phyloP scores from a whole-genome alignment of 2,329 filamentous ascomycete species.

The Arachnomyces sp. region DNA sequence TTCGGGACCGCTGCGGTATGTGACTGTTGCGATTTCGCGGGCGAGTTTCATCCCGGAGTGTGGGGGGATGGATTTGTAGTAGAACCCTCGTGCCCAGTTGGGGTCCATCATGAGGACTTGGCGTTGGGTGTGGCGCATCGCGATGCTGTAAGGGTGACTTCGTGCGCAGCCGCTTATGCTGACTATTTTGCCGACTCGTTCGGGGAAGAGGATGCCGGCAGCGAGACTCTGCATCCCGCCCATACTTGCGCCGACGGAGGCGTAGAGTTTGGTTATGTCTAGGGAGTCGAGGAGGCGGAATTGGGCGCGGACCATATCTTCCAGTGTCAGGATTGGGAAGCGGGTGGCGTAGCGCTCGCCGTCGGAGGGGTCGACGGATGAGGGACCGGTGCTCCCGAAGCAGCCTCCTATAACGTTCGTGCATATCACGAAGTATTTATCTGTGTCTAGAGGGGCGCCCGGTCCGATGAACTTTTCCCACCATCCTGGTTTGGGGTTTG shows the following conservation, averaged over 20 bases:
- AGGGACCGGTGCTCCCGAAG: constrained; percentile 88
- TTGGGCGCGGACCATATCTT: constrained; percentile 96
- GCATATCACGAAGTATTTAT: constrained; percentile 89
- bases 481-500: constrained; percentile 86
- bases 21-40: constrained; percentile 93
- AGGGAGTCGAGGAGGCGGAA: constrained; percentile 78
- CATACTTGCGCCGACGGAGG: constrained; percentile 94
- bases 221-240: constrained; percentile 96
- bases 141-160: constrained; percentile 95
- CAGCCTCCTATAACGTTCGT: constrained; percentile 95
- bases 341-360: constrained; percentile 83
- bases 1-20: constrained; percentile 90
- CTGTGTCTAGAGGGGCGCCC: constrained; percentile 72
- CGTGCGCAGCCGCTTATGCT: constrained; percentile 89
- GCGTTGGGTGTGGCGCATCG: constrained; percentile 94
- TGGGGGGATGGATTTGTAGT: constrained; percentile 79
- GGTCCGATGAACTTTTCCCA: constrained; percentile 98
- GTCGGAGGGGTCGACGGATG: constrained; percentile 78
- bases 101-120: constrained; percentile 99
- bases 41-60: constrained; percentile 97
- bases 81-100: constrained; percentile 92
- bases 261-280: constrained; percentile 70
- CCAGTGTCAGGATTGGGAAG: constrained; percentile 90
- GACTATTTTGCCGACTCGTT: constrained; percentile 71
- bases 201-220: constrained; percentile 72